Conservation (phyloP, 1,284 basidiomycete species). For the Microbotryum violaceum region DNA sequence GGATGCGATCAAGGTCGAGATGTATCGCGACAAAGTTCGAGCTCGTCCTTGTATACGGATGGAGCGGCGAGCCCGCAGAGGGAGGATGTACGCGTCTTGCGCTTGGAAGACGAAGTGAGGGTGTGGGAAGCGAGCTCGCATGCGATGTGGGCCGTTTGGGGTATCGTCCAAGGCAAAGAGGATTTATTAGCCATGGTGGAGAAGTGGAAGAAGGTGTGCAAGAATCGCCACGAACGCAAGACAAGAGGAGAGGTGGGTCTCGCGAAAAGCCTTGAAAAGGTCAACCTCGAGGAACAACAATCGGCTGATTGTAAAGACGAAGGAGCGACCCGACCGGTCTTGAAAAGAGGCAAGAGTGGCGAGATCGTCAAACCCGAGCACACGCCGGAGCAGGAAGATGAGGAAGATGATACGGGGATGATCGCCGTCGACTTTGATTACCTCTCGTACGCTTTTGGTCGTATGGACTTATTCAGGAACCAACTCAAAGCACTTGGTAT, state of each 20-base stretch:
- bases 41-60: too few species aligned
- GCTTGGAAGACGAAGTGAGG: slow-evolving; percentile 65
- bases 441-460: slow-evolving; percentile 30
- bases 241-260: background rate
- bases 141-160: slow-evolving; percentile 87
- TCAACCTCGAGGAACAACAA: background rate
- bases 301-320: background rate
- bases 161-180: slow-evolving; percentile 77
- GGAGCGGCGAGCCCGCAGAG: background rate
- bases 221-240: slow-evolving; percentile 4
- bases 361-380: slow-evolving; percentile 14
- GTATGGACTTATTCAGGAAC: slow-evolving; percentile 32
- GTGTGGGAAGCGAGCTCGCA: slow-evolving; percentile 82
- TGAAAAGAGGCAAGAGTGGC: slow-evolving; percentile 16
- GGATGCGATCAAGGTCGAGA: slow-evolving; percentile 22
- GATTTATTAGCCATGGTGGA: slow-evolving; percentile 47
- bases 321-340: background rate
- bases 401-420: slow-evolving; percentile 5
- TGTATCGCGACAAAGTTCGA: background rate
- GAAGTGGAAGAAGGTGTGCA: slow-evolving; percentile 25
- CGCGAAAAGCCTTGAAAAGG: background rate
- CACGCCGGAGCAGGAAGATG: background rate
- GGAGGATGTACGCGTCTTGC: slow-evolving; percentile 31
- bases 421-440: slow-evolving; percentile 33
- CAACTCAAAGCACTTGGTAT: slow-evolving; percentile 18